Conservation (phyloP, 2,329 filamentous ascomycete species). For the Curvularia eragrostidis region DNA sequence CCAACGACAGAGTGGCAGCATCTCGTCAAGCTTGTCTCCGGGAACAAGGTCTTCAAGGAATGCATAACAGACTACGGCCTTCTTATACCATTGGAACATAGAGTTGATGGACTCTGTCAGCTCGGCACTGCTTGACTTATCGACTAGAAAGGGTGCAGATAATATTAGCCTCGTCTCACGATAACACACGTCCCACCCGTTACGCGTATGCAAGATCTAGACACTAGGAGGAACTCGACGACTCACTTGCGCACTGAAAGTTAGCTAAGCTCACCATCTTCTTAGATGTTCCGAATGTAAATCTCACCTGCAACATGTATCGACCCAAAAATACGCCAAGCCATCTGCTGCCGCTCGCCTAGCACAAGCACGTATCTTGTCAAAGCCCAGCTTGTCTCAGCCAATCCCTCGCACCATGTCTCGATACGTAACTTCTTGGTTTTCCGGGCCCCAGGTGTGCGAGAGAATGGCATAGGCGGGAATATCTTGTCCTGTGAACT, state of each 20-base stretch:
- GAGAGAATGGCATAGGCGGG: conserved; percentile 27
- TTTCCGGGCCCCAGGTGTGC: conserved; percentile 20
- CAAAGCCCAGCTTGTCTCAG: conserved; percentile 9
- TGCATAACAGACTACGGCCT: conserved; percentile 22
- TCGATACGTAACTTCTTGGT: conserved; percentile 21
- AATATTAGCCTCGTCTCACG: background rate
- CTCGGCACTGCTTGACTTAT: conserved; percentile 20
- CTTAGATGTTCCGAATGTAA: background rate
- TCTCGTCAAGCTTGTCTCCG: background rate
- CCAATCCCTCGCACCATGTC: conserved; percentile 8
- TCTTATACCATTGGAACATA: conserved; percentile 26
- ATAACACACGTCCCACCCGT: too few species aligned
- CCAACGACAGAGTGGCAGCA: conserved; percentile 21
- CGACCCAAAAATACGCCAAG: conserved; percentile 22
- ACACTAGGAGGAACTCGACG: background rate
- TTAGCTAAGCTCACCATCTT: background rate
- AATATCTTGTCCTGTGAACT: background rate
- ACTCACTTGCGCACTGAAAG: background rate
- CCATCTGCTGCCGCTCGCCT: conserved; percentile 18
- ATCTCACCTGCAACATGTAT: conserved; percentile 24
- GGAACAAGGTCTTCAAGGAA: conserved; percentile 13
- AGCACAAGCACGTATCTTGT: conserved; percentile 23
- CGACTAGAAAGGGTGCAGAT: conserved; percentile 2
- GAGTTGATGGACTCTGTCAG: conserved; percentile 25
- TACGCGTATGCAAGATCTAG: background rate